These are phyloP conservation scores for Scutellaria barbata DNA, from an alignment of 257 asterid genomes.

Conservation along the genomic window DNA sequence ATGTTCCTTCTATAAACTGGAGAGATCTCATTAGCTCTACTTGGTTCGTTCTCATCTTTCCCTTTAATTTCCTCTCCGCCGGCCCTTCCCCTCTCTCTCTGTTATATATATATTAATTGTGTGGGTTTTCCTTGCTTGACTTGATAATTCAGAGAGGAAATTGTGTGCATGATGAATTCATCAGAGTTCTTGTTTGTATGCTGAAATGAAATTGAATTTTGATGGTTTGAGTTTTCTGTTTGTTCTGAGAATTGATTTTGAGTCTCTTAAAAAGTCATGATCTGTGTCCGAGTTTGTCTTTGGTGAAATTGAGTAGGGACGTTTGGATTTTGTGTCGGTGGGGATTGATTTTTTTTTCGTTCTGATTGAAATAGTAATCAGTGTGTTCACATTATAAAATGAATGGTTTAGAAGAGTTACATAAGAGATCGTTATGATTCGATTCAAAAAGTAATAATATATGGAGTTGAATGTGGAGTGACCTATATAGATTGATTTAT, in stretches of 20 bases:
- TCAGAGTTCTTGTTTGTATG: too few species aligned
- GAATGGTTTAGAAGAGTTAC: not conserved
- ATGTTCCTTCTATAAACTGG: slow-evolving; percentile 73
- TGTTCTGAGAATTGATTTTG: slow-evolving; percentile 18
- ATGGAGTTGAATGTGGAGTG: too few species aligned
- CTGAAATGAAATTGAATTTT: too few species aligned
- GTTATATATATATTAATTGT: too few species aligned
- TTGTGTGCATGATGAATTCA: too few species aligned
- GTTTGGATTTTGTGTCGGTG: not conserved
- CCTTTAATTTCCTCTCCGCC: too few species aligned
- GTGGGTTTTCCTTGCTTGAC: too few species aligned
- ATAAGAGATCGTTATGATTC: too few species aligned
- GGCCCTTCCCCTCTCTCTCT: not conserved
- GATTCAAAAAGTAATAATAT: too few species aligned
- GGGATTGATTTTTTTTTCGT: not conserved
- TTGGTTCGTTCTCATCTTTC: slow-evolving; percentile 51
- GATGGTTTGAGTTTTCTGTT: not conserved
- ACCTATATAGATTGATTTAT: too few species aligned
- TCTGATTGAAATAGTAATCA: not conserved
- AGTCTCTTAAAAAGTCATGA: slow-evolving; percentile 1
- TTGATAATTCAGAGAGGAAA: too few species aligned
- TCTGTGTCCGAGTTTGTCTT: slow-evolving; percentile 25
- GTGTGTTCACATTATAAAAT: not conserved
- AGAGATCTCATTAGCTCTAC: slow-evolving; percentile 70
- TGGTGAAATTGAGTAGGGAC: slow-evolving; percentile 1